Evolutionary conservation across 306 rosid species (phyloP), one percentile per base, ranked within the genome.

Genomic region (Spatholobus suberectus): DNA sequence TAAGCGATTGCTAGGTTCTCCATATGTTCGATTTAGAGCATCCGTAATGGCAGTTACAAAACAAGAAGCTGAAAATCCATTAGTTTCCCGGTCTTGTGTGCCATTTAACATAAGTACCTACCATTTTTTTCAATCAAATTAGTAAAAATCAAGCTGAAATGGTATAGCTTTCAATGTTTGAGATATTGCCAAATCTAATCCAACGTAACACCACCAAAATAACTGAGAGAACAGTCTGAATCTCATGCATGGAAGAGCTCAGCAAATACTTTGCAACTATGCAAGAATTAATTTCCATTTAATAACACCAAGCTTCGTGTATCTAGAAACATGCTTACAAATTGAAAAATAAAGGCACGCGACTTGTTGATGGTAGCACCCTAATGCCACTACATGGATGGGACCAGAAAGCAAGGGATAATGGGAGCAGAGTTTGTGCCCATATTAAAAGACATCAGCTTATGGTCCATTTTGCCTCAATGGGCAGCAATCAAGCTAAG

Each of bases 91-190:
- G 77, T 95, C 98, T 79, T 8, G 40, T 3, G 94, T 88, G 57
- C 98, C 94, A 73, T 95, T 95, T 83, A 95, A 73, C 81, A 95
- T 12, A 75, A 95, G 92, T 46, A 95, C 96, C 98, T 95, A 71
- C 37, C 32, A 80, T 35, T 47, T 54, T 75, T 29, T 47, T 23
- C 21, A 17, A 26, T 43, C 32, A 73, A 65, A 79, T 67, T 71
- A 79, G 73, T 13, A 37, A 40, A 67, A 70, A 26, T 34, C 5
- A 15, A 46, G 58, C 62, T 76, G 73, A 62, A 55, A 73, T 74
- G 15, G 65, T 54, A 83, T 12, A 43, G 44, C 37, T 79, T 68
- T 75, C 40, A 21, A 49, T 46, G 78, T 40, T 78, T 32, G 66
- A 73, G 54, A 70, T 27, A 65, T 69, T 2, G 8, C 21, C 67